These are phyloP conservation scores for Adansonia digitata DNA, from an alignment of 345 rosid species.

Conservation along the genomic window DNA sequence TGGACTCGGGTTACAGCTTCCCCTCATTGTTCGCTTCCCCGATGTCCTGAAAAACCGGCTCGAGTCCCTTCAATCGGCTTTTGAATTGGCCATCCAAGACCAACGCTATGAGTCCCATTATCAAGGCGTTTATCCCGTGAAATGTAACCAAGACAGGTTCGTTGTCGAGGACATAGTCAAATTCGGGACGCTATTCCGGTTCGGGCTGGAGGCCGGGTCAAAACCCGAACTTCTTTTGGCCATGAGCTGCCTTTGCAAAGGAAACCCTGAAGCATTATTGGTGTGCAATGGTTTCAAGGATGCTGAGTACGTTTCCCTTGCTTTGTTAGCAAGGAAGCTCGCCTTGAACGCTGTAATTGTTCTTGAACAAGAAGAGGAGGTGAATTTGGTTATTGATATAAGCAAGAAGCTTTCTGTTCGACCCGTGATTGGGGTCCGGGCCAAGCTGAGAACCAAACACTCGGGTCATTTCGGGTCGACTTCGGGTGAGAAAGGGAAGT, in stretches of 20 bases:
- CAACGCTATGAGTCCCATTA: slow-evolving; percentile 63
- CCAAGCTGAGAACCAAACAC: slow-evolving; percentile 85
- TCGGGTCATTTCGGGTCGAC: slow-evolving; percentile 94
- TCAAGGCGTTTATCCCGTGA: slow-evolving; percentile 96
- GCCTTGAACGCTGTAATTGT: slow-evolving; percentile 77
- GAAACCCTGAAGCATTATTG: slow-evolving; percentile 59
- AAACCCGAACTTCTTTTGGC: slow-evolving; percentile 92
- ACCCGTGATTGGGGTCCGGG: slow-evolving; percentile 80
- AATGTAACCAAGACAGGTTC: slow-evolving; percentile 91
- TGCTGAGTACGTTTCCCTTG: slow-evolving; percentile 70
- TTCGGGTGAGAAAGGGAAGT: slow-evolving; percentile 95
- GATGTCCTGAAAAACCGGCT: slow-evolving; percentile 85
- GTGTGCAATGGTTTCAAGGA: slow-evolving; percentile 94
- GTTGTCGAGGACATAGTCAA: slow-evolving; percentile 79
- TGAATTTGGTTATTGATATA: slow-evolving; percentile 61
- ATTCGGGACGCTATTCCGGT: slow-evolving; percentile 68
- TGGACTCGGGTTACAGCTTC: slow-evolving; percentile 82
- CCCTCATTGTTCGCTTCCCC: slow-evolving; percentile 69
- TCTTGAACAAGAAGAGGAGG: slow-evolving; percentile 88
- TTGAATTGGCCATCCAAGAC: slow-evolving; percentile 58
- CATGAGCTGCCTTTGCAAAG: slow-evolving; percentile 83
- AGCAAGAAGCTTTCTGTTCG: slow-evolving; percentile 57
- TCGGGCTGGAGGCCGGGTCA: slow-evolving; percentile 97
- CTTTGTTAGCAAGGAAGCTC: slow-evolving; percentile 67
- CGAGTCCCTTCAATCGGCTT: slow-evolving; percentile 69